A percentile compares a stretch with the other conserved stretches of the same genome.
phyloP scores from a whole-genome alignment of 345 rosid genomes.

The Bruguiera gymnorhiza region DNA sequence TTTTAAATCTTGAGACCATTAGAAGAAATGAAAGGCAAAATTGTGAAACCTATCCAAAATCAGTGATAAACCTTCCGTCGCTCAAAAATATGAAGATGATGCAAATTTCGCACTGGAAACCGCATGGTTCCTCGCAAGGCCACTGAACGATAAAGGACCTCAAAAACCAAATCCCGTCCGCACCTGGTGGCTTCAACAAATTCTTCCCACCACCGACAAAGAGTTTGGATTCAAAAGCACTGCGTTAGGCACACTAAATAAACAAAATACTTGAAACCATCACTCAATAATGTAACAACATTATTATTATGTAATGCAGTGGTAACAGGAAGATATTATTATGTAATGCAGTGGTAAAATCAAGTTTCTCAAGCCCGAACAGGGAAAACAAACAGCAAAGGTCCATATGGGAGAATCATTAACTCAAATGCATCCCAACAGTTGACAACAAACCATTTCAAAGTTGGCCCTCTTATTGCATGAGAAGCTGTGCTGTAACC shows the following conservation, averaged over 20 bases:
- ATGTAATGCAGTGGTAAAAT: constrained; percentile 2
- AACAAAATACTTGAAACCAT: not conserved
- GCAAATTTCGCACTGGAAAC: too few relatives aligned
- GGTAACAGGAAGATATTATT: constrained; percentile 5
- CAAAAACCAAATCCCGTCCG: too few relatives aligned
- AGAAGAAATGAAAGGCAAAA: too few relatives aligned
- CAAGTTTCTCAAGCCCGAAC: constrained; percentile 8
- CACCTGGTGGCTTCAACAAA: too few relatives aligned
- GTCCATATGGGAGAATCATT: not conserved
- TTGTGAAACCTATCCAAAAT: too few relatives aligned
- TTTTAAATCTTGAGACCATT: too few relatives aligned
- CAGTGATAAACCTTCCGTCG: too few relatives aligned
- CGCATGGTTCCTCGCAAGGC: too few relatives aligned
- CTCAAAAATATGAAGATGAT: too few relatives aligned
- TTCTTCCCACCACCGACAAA: not conserved
- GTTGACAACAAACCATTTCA: constrained; percentile 9
- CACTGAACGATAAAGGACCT: too few relatives aligned
- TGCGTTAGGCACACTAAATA: not conserved
- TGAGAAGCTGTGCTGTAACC: constrained; percentile 10
- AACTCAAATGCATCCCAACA: constrained; percentile 7
- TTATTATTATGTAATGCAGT: not conserved
- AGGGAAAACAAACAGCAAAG: constrained; percentile 5
- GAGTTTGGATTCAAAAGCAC: not conserved
- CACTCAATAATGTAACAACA: not conserved
- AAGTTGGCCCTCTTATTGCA: constrained; percentile 27